Base-by-base conservation (phyloP, 2,329 filamentous ascomycete species). In the Neonectria coccinea region DNA sequence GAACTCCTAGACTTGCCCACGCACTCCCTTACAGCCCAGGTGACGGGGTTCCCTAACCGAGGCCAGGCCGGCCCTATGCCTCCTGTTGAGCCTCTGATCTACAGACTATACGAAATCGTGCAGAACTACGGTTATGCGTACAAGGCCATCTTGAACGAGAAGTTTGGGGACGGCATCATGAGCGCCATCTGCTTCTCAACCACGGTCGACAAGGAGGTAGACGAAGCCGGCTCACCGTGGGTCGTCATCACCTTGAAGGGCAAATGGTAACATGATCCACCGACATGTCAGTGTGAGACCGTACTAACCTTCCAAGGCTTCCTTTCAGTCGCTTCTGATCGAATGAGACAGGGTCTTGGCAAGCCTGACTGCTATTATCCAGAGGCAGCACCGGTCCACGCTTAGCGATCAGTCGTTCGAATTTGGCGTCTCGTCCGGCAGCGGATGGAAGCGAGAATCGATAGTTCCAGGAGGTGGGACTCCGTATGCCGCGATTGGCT, bases 91-190 rank as follows among this genome's bases (percentile, higher is more conserved):
- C 79, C 79, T 22, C 75, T 79, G 71, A 94, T 97, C 76, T 98
- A 98, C 79, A 85, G 95, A 2, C 79, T 97, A 64, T 97, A 93
- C 78, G 95, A 98, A 84, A 92, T 97, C 76, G 91, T 98, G 67
- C 94, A 97, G 82, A 98, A 97, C 79, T 97, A 97, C 75, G 95
- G 95, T 1, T 97, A 97, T 78, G 92, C 94, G 1, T 97, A 97
- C 82, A 97, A 97, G 85, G 94, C 94, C 1, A 88, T 98, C 5
- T 78, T 97, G 79, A 97, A 98, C 72, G 95, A 98, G 86, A 97
- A 97, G 85, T 94, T 93, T 76, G 92, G 92, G 0, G 92, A 94
- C 76, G 95, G 95, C 1, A 98, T 98, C 76, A 97, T 98, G 95
- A 97, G 93, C 76, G 95, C 94, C 1, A 97, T 97, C 75, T 89